phyloP scores from a whole-genome alignment of 768 basidiomycete species.

The Russula earlei region DNA sequence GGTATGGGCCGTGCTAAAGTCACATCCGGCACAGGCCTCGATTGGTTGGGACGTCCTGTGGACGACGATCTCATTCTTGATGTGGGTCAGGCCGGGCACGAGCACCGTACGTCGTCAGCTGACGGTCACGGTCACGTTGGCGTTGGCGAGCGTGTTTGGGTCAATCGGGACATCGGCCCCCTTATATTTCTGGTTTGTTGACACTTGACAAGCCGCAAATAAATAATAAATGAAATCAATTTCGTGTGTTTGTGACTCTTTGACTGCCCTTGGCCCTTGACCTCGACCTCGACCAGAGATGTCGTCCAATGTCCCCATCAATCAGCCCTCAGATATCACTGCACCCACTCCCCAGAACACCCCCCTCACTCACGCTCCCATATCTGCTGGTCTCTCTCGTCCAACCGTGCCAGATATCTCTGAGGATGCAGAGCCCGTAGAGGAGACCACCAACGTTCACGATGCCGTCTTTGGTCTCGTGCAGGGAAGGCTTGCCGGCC shows the following conservation, averaged over 20 bases:
- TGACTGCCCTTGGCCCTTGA: background rate
- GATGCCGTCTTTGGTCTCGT: slow-evolving; percentile 78
- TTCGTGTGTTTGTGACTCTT: no score
- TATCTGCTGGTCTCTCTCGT: slow-evolving; percentile 69
- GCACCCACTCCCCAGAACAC: slow-evolving; percentile 97
- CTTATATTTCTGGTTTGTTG: background rate
- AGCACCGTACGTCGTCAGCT: background rate
- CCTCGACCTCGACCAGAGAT: slow-evolving; percentile 33
- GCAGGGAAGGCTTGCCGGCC: slow-evolving; percentile 73
- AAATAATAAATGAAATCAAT: background rate
- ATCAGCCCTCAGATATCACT: slow-evolving; percentile 41
- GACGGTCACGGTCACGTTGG: background rate
- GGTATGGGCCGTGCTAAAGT: slow-evolving; percentile 33
- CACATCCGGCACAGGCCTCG: slow-evolving; percentile 53
- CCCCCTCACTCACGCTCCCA: slow-evolving; percentile 72
- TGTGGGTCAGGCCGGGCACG: slow-evolving; percentile 26
- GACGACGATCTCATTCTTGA: slow-evolving; percentile 36
- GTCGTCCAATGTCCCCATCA: slow-evolving; percentile 63
- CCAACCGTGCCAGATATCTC: slow-evolving; percentile 84
- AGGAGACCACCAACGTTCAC: slow-evolving; percentile 45
- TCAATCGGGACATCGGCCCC: background rate
- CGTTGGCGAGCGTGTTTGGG: background rate
- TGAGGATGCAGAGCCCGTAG: slow-evolving; percentile 69
- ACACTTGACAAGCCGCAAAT: background rate
- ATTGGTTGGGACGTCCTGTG: slow-evolving; percentile 60